Evolutionary conservation across 2,329 filamentous ascomycete genomes (phyloP).

Genomic region (Neodidymelliopsis sp.): DNA sequence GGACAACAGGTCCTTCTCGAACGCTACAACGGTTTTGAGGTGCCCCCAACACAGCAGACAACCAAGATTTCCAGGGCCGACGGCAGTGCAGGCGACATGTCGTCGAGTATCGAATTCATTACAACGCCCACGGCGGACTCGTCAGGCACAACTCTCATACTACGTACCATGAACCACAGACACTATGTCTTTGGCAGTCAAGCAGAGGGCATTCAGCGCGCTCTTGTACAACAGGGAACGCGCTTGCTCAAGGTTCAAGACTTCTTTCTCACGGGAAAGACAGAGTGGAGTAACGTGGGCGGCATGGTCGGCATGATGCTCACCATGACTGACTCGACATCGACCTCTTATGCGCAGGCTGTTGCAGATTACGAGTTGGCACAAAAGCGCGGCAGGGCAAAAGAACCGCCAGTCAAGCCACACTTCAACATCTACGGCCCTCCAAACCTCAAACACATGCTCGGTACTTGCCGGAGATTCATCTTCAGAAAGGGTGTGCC

Average conservation of each 20-base stretch:
- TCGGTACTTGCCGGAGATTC: slow-evolving; percentile 85
- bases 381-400: slow-evolving; percentile 24
- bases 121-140: slow-evolving; percentile 89
- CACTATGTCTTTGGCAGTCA: slow-evolving; percentile 87
- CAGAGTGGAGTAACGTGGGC: slow-evolving; percentile 78
- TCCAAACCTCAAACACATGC: slow-evolving; percentile 77
- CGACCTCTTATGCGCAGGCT: slow-evolving; percentile 56
- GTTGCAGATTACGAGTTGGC: slow-evolving; percentile 45
- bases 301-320: slow-evolving; percentile 86
- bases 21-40: slow-evolving; percentile 2
- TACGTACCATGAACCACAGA: slow-evolving; percentile 74
- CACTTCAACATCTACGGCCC: slow-evolving; percentile 73
- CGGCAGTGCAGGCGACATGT: slow-evolving; percentile 61
- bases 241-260: slow-evolving; percentile 72
- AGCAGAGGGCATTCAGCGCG: slow-evolving; percentile 84
- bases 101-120: slow-evolving; percentile 75
- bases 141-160: slow-evolving; percentile 75
- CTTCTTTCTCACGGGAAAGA: slow-evolving; percentile 81
- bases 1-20: slow-evolving; percentile 15
- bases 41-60: not conserved
- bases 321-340: slow-evolving; percentile 75
- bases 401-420: slow-evolving; percentile 29
- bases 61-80: not conserved
- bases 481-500: slow-evolving; percentile 85
- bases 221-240: slow-evolving; percentile 72